Evolutionary conservation across 2,329 filamentous ascomycete species (phyloP).

Genomic region (Aspergillus calidoustus): DNA sequence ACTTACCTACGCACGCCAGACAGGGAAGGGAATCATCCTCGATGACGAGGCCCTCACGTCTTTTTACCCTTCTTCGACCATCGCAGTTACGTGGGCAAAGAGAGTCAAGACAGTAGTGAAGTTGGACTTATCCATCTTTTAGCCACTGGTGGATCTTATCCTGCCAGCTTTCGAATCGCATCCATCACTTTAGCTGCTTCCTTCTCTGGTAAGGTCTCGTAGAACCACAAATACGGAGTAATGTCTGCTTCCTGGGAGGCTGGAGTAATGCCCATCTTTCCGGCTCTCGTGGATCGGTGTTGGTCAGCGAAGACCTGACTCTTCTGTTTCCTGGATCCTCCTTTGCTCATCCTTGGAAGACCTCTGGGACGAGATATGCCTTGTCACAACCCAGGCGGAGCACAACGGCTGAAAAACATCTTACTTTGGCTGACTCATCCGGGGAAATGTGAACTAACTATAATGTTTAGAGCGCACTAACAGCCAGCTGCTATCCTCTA

Average conservation of each 20-base stretch:
- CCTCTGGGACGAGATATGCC: not conserved
- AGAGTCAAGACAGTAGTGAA: not conserved
- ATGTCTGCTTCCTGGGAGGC: not conserved
- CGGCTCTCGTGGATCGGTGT: not conserved
- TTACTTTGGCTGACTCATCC: not conserved
- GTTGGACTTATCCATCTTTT: slow-evolving; percentile 1
- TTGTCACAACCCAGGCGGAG: not conserved
- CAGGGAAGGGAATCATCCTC: not conserved
- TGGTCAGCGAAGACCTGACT: not conserved
- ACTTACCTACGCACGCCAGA: not conserved
- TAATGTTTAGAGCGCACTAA: not conserved
- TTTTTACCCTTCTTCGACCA: not conserved
- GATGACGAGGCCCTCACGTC: not conserved
- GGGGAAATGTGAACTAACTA: not conserved
- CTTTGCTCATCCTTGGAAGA: not conserved
- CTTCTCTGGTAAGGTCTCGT: slow-evolving; percentile 6
- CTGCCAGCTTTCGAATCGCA: not conserved
- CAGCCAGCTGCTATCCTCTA: not conserved
- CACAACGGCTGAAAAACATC: not conserved
- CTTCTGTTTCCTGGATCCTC: not conserved
- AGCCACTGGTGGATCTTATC: slow-evolving; percentile 12
- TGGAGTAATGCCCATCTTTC: slow-evolving; percentile 2
- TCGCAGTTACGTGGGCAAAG: not conserved
- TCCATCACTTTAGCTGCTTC: slow-evolving; percentile 5
- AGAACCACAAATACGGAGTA: not conserved